Conservation (phyloP, 495 filamentous ascomycete genomes). For the Aspergillus sclerotioniger region DNA sequence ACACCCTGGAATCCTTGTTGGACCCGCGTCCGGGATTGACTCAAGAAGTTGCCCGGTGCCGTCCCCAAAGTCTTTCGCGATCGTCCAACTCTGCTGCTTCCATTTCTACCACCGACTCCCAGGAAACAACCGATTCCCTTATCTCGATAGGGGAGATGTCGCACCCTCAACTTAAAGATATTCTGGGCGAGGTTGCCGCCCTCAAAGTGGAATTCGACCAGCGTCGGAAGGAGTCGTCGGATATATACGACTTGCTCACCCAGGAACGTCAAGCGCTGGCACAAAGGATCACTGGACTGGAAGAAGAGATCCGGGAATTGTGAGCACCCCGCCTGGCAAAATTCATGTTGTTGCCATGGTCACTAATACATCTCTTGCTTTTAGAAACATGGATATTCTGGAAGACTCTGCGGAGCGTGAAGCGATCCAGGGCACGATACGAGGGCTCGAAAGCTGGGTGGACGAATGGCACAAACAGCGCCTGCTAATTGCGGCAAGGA, state of each 20-base stretch:
- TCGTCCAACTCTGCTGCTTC: neutral
- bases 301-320: conserved; percentile 34
- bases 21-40: conserved; percentile 26
- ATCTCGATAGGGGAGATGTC: conserved; percentile 9
- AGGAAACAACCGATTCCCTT: conserved; percentile 1
- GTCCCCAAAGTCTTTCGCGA: conserved; percentile 10
- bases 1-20: conserved; percentile 32
- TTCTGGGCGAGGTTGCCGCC: conserved; percentile 27
- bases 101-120: neutral
- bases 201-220: conserved; percentile 30
- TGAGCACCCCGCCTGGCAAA: conserved; percentile 18
- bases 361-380: conserved; percentile 5
- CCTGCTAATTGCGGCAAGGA: conserved; percentile 11
- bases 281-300: conserved; percentile 27
- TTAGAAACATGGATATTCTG: conserved; percentile 31
- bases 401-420: conserved; percentile 38
- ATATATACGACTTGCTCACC: conserved; percentile 34
- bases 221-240: conserved; percentile 31
- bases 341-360: neutral
- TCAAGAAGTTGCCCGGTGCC: conserved; percentile 19
- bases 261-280: conserved; percentile 27
- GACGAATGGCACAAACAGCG: conserved; percentile 26
- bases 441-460: conserved; percentile 35
- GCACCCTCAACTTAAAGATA: conserved; percentile 19
- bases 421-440: conserved; percentile 37